These are phyloP conservation scores for Bisporella sp. DNA, from an alignment of 2,329 filamentous ascomycete genomes.

Conservation along the genomic window DNA sequence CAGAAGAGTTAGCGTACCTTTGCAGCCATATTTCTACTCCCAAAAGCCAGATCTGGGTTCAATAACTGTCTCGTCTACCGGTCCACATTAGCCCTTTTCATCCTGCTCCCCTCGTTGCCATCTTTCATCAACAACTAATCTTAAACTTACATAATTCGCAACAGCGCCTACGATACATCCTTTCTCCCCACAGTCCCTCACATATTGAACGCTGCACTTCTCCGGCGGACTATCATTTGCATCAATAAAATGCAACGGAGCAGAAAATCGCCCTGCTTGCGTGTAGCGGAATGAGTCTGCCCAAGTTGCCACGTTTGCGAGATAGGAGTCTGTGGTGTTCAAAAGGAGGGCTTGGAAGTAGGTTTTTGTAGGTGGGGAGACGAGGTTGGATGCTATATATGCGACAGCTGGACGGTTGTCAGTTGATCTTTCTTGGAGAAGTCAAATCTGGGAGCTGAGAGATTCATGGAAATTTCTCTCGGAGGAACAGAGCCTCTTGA, in stretches of 20 bases:
- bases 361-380: conserved; percentile 45
- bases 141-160: conserved; percentile 23
- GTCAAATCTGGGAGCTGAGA: too few relatives aligned
- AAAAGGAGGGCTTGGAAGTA: conserved; percentile 52
- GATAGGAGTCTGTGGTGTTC: conserved; percentile 48
- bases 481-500: too few relatives aligned
- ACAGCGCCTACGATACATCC: conserved; percentile 52
- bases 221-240: conserved; percentile 55
- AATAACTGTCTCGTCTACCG: conserved; percentile 22
- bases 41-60: conserved; percentile 30
- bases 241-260: conserved; percentile 63
- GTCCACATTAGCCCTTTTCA: conserved; percentile 7
- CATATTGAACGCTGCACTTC: conserved; percentile 49
- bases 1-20: conserved; percentile 31
- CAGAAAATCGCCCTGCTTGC: conserved; percentile 53
- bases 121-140: not conserved
- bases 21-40: conserved; percentile 49
- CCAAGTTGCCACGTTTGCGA: conserved; percentile 57
- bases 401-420: conserved; percentile 50
- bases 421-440: not conserved
- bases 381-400: conserved; percentile 54
- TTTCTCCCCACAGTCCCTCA: conserved; percentile 52
- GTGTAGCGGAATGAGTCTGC: conserved; percentile 58
- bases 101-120: not conserved
- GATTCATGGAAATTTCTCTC: too few relatives aligned